Evolutionary conservation across 1,284 basidiomycete genomes (phyloP).

Genomic region (Anthracocystis walkeri): DNA sequence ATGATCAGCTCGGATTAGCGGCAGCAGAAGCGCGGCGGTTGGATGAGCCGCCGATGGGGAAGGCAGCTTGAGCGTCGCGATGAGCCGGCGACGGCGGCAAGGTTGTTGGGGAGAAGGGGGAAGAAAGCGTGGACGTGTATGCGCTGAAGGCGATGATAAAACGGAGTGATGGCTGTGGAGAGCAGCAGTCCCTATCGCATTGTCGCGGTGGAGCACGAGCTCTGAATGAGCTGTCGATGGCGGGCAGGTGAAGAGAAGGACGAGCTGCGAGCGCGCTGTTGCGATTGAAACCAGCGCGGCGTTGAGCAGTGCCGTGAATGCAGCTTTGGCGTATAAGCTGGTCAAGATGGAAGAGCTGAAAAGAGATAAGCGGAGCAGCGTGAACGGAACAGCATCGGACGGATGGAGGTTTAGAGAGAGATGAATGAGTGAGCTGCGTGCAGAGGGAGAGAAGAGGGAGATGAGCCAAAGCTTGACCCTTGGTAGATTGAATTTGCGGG

Average conservation of each 20-base stretch:
- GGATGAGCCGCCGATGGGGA: constrained; percentile 21
- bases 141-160: background rate
- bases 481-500: background rate
- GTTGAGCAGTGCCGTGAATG: background rate
- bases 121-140: background rate
- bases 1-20: constrained; percentile 40
- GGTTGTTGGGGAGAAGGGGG: background rate
- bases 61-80: constrained; percentile 16
- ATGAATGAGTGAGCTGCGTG: background rate
- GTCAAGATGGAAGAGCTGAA: constrained; percentile 2
- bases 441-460: background rate
- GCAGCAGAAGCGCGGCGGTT: constrained; percentile 35
- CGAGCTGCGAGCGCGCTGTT: background rate
- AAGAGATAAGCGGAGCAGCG: constrained; percentile 4
- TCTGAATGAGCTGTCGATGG: background rate
- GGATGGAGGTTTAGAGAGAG: constrained; percentile 3
- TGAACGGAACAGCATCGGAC: constrained; percentile 8
- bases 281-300: background rate
- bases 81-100: constrained; percentile 17
- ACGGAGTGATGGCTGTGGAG: background rate
- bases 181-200: constrained; percentile 28
- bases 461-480: background rate
- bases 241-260: background rate
- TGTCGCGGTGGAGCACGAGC: constrained; percentile 17
- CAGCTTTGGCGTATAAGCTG: constrained; percentile 1